Evolutionary conservation across 345 rosid species (phyloP), one percentile per base, ranked within the genome.

Genomic region (Melaleuca alternifolia): DNA sequence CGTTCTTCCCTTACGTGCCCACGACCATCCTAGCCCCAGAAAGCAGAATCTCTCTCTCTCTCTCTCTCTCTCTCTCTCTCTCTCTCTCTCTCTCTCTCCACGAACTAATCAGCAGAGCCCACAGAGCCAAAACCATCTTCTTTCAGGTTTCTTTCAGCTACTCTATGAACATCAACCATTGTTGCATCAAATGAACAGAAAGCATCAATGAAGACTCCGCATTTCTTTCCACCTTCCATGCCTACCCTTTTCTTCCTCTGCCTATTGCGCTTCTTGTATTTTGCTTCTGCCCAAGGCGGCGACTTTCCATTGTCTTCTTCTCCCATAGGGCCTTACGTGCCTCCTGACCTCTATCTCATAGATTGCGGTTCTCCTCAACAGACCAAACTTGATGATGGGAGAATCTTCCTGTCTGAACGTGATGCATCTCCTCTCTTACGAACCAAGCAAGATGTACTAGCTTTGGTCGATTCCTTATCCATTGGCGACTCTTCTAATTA

Each of bases 331-430:
- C 84, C 86, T 3, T 93, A 28, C 18, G 21, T 85, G 1, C 98
- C 98, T n/a, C 77, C 91, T 3, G 98, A 97, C 85, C 89, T 88
- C 54, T 96, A 95, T 90, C 95, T 93, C 23, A 85, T 97, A 37
- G 90, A 94, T 88, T 97, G 98, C 28, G 99, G 98, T 16, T 95
- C 99, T 6, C 83, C 95, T 26, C 84, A 84, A 50, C 92, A 92
- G 54, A 93, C 94, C 20, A 88, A 82, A 79, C 98, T 96, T 62
- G 90, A 91, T 28, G 98, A 97, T 87, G 98, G 96, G 6, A 88
- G 98, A 26, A 90, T 21, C 13, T 97, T 97, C 90, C 92, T 87
- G 71, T 93, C 98, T n/a, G 99, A 97, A 89, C 87, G 88, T 6
- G 88, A 94, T 5, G 41, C 96, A 1, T 85, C 89, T 6, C 54